phyloP scores from a whole-genome alignment of 2,329 filamentous ascomycete species.

The Fonsecaea pedrosoi region DNA sequence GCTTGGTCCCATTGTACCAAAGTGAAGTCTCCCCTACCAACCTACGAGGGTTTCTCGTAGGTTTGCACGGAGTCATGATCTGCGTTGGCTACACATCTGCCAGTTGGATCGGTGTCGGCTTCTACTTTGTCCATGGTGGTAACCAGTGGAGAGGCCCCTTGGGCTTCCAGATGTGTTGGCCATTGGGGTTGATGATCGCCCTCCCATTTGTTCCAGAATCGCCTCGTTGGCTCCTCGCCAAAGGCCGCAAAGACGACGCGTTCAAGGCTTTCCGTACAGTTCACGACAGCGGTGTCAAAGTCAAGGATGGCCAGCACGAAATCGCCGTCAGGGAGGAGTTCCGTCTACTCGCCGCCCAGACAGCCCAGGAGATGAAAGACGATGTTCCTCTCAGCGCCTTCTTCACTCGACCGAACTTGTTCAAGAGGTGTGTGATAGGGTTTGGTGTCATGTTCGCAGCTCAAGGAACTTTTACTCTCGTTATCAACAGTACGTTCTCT shows the following conservation, averaged over 20 bases:
- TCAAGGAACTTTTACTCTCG: constrained; percentile 23
- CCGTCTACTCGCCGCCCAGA: constrained; percentile 19
- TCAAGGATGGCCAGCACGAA: constrained; percentile 17
- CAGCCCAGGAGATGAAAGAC: constrained; percentile 21
- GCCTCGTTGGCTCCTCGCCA: constrained; percentile 36
- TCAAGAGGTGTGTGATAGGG: constrained; percentile 33
- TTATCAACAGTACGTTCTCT: constrained; percentile 23
- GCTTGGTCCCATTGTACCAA: constrained; percentile 21
- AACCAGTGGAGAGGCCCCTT: constrained; percentile 39
- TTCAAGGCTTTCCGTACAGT: constrained; percentile 28
- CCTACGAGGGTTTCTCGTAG: constrained; percentile 29
- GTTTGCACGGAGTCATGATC: constrained; percentile 12
- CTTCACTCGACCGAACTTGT: constrained; percentile 26
- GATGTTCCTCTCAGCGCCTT: constrained; percentile 25
- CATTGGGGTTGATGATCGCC: constrained; percentile 35
- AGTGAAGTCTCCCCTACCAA: constrained; percentile 24
- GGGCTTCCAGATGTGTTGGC: neutral
- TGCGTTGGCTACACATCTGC: constrained; percentile 18
- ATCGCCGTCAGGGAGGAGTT: constrained; percentile 27
- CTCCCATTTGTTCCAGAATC: constrained; percentile 45
- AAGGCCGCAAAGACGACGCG: constrained; percentile 21
- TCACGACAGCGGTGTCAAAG: constrained; percentile 20
- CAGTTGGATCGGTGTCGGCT: constrained; percentile 24
- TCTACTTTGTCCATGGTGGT: constrained; percentile 14
- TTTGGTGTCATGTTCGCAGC: constrained; percentile 18